Conservation (phyloP, 2,329 filamentous ascomycete genomes). For the Aspergillus quadricinctus region DNA sequence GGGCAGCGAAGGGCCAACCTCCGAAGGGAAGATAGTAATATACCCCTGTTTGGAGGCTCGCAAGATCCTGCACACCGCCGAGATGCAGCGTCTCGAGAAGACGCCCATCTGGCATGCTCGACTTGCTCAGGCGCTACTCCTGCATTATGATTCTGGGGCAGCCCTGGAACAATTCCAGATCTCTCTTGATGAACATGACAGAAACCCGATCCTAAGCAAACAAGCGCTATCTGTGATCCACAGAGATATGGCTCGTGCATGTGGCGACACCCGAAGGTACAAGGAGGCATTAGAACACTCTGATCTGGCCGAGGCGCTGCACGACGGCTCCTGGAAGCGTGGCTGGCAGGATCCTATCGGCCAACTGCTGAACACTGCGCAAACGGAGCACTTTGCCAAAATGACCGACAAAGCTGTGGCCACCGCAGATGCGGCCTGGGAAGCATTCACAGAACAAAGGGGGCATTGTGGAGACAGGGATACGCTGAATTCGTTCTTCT, state of each 20-base stretch:
- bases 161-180: background rate
- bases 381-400: background rate
- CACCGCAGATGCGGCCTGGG: background rate
- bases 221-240: background rate
- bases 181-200: background rate
- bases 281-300: background rate
- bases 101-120: slow-evolving; percentile 3
- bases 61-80: background rate
- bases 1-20: background rate
- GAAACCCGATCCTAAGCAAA: background rate
- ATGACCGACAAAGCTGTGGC: background rate
- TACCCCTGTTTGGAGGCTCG: background rate
- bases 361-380: background rate
- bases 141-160: background rate
- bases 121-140: slow-evolving; percentile 1
- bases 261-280: background rate
- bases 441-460: background rate
- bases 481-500: background rate
- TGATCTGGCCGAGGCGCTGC: background rate
- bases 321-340: background rate
- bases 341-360: background rate
- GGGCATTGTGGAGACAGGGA: background rate
- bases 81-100: background rate
- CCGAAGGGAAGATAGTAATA: background rate
- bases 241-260: background rate